phyloP scores from a whole-genome alignment of 1,284 basidiomycete species.

The Tremellales sp. region DNA sequence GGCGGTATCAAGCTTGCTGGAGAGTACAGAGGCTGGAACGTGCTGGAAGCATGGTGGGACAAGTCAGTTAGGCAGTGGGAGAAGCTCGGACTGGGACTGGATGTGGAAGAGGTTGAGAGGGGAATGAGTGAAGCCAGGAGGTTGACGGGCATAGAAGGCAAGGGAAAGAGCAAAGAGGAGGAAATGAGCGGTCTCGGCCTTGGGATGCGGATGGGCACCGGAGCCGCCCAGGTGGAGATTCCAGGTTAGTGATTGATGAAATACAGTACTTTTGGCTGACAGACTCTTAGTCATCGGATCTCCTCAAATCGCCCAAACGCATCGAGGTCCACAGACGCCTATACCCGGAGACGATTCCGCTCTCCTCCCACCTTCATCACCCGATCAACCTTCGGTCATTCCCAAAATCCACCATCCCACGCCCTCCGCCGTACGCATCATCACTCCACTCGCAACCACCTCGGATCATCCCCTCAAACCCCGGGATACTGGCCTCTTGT shows the following conservation, averaged over 20 bases:
- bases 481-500: conserved; percentile 31
- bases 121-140: conserved; percentile 37
- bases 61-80: conserved; percentile 78
- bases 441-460: conserved; percentile 27
- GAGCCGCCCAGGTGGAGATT: conserved; percentile 35
- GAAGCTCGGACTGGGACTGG: conserved; percentile 64
- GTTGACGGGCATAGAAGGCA: conserved; percentile 21
- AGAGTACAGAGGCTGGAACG: conserved; percentile 83
- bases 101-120: conserved; percentile 44
- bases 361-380: conserved; percentile 41
- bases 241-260: conserved; percentile 32
- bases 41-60: conserved; percentile 87
- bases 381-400: conserved; percentile 23
- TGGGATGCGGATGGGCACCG: conserved; percentile 30
- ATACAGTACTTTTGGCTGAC: conserved; percentile 2
- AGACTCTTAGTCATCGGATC: conserved; percentile 26
- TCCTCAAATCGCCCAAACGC: conserved; percentile 15
- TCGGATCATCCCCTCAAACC: conserved; percentile 34
- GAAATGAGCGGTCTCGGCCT: conserved; percentile 23
- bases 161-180: conserved; percentile 24
- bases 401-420: conserved; percentile 27
- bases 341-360: conserved; percentile 37
- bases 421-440: conserved; percentile 32
- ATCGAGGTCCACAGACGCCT: conserved; percentile 29
- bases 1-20: conserved; percentile 65